Conservation (phyloP, 1,139 yeast species). For the Suhomyces anneliseae region DNA sequence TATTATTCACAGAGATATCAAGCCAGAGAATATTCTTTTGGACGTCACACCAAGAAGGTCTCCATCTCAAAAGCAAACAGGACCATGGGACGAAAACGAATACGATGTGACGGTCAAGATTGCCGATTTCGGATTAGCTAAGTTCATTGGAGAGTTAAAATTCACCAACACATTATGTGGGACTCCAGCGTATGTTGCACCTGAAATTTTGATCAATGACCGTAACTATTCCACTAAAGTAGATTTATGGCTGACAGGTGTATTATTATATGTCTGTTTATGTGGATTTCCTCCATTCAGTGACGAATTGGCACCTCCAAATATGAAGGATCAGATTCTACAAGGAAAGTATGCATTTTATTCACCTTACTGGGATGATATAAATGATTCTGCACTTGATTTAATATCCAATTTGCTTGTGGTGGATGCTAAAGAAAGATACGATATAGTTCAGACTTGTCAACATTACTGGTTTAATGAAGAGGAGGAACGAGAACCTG, state of each 20-base stretch:
- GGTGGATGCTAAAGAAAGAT: constrained; percentile 56
- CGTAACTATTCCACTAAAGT: constrained; percentile 68
- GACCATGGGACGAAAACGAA: constrained; percentile 71
- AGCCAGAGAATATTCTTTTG: constrained; percentile 83
- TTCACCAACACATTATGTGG: constrained; percentile 31
- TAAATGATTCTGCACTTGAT: constrained; percentile 63
- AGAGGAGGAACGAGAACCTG: constrained; percentile 1
- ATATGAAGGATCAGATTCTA: constrained; percentile 71
- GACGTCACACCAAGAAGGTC: constrained; percentile 56
- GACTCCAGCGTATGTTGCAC: constrained; percentile 57
- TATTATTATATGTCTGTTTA: constrained; percentile 68
- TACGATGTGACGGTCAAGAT: constrained; percentile 66
- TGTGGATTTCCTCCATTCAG: constrained; percentile 88
- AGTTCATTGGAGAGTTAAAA: constrained; percentile 29
- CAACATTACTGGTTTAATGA: constrained; percentile 59
- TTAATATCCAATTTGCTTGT: constrained; percentile 61
- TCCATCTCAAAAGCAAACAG: constrained; percentile 54
- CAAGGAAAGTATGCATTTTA: constrained; percentile 69
- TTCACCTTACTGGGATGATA: constrained; percentile 78
- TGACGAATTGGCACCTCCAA: constrained; percentile 78
- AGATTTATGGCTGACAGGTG: constrained; percentile 82
- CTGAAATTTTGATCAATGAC: constrained; percentile 60
- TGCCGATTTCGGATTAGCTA: constrained; percentile 58
- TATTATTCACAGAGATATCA: constrained; percentile 84
- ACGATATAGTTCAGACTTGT: constrained; percentile 50